Base-by-base conservation (phyloP, 2,329 filamentous ascomycete genomes). In the Beauveria medogensis region DNA sequence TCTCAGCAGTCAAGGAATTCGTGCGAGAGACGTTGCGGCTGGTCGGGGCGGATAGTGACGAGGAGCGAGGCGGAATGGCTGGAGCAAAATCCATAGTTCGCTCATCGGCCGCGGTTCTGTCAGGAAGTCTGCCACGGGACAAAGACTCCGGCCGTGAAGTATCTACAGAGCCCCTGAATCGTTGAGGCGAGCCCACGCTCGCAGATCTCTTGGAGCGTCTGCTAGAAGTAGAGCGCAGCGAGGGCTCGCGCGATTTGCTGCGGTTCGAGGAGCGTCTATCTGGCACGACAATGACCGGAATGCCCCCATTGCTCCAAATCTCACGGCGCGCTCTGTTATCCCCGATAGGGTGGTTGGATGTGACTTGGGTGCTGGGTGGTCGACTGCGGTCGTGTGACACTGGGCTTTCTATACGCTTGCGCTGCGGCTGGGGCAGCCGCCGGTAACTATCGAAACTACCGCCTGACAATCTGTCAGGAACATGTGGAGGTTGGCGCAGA, bases 241-340 rank as follows among this genome's bases (percentile, higher is more conserved):
- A 86, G 4, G 80, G 82, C 37, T 82, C 75, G 50, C 75, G 75
- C 8, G 80, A 77, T 62, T 77, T 80, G n/a, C 79, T 75, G 56
- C 79, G 80, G 12, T 77, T 72, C 3, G 83, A 85, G 7, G 83
- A 82, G 18, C 72, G 75, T 18, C 85, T 81, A 60, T 82, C 80
- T 7, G 85, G 85, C 55, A 88, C 80, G 22, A 88, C 77, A 7
- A 86, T 78, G 8, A 88, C 84, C 2, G 85, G 85, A 10, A 88
- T 84, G 2, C 76, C 83, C 8, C 84, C 85, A 58, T 72, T 81
- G 64, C 81, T 85, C 75, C 80, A 78, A 3, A 87, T 73, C 37
- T 86, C 82, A 18, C 80, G 78, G n/a, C 85, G 76, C 4, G 82
- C 82, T 65, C 77, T 83, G 8, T 75, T 74, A 64, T 81, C 56